Evolutionary conservation across 108 stramenopile species (phyloP).

Genomic region (Cyclotella cryptica): DNA sequence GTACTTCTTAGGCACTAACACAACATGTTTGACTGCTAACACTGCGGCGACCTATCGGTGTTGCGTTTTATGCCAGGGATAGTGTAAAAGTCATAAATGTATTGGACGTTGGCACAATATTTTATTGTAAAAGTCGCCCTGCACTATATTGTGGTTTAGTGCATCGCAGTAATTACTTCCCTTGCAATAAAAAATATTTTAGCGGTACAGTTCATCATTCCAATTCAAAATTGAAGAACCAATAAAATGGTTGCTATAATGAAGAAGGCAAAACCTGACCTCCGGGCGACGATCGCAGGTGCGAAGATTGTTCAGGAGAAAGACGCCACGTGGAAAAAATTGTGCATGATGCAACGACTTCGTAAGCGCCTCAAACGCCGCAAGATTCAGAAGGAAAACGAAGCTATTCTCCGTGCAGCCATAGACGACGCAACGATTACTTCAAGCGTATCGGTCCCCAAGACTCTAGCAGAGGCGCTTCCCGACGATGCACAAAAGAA

Average conservation of each 20-base stretch:
- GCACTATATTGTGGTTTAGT: no score
- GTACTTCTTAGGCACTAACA: no score
- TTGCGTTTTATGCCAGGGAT: no score
- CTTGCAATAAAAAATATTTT: no score
- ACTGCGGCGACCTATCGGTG: no score
- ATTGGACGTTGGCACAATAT: no score
- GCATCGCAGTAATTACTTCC: no score
- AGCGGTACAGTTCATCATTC: no score
- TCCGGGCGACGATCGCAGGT: slow-evolving; percentile 1
- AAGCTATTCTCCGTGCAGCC: slow-evolving; percentile 2
- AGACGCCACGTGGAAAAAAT: background rate
- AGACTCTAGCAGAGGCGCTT: slow-evolving; percentile 15
- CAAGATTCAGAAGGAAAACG: background rate
- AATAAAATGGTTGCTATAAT: background rate
- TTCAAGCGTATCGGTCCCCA: slow-evolving; percentile 11
- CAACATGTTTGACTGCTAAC: no score
- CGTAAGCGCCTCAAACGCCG: background rate
- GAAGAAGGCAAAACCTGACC: slow-evolving; percentile 10
- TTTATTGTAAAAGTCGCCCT: no score
- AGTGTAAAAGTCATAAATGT: no score
- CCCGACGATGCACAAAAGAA: slow-evolving; percentile 11
- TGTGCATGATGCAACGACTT: background rate
- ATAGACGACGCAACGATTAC: slow-evolving; percentile 15
- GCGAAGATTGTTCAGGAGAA: slow-evolving; percentile 9
- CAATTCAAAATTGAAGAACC: background rate